These are phyloP conservation scores for Xeromyces bisporus DNA, from an alignment of 495 filamentous ascomycete genomes.

Conservation along the genomic window DNA sequence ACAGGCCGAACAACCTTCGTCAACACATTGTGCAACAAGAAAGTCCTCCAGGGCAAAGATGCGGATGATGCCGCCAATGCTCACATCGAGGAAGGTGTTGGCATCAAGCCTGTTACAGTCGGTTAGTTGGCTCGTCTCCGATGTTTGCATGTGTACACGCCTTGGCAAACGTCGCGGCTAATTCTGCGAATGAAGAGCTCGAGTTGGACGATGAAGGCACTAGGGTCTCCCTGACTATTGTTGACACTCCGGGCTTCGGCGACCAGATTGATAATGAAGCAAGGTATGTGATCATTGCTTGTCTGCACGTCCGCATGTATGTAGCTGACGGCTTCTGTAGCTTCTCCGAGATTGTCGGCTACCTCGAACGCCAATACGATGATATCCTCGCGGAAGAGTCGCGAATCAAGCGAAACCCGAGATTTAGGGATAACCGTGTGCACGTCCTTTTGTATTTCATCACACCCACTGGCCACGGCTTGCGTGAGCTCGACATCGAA, in stretches of 20 bases:
- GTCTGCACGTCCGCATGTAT: too few species aligned
- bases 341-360: conserved; percentile 93
- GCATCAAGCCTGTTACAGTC: conserved; percentile 96
- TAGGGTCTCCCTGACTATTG: conserved; percentile 91
- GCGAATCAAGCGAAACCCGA: conserved; percentile 99
- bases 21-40: conserved; percentile 95
- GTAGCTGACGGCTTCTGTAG: conserved; percentile 33
- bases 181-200: conserved; percentile 42
- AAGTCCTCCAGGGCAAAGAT: conserved; percentile 75
- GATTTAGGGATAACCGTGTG: conserved; percentile 97
- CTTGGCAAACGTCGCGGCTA: background rate
- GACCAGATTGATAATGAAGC: conserved; percentile 99
- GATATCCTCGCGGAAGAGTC: conserved; percentile 98
- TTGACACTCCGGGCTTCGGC: conserved; percentile 95
- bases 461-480: conserved; percentile 92
- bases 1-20: conserved; percentile 95
- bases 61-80: conserved; percentile 74
- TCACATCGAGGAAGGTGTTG: conserved; percentile 88
- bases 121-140: conserved; percentile 40
- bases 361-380: conserved; percentile 97
- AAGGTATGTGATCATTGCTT: conserved; percentile 47
- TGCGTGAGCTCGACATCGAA: conserved; percentile 97
- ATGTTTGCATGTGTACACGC: background rate
- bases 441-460: conserved; percentile 98
- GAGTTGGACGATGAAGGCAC: conserved; percentile 97